Evolutionary conservation across 257 asterid species (phyloP).

Genomic region (Nicotiana paniculata): DNA sequence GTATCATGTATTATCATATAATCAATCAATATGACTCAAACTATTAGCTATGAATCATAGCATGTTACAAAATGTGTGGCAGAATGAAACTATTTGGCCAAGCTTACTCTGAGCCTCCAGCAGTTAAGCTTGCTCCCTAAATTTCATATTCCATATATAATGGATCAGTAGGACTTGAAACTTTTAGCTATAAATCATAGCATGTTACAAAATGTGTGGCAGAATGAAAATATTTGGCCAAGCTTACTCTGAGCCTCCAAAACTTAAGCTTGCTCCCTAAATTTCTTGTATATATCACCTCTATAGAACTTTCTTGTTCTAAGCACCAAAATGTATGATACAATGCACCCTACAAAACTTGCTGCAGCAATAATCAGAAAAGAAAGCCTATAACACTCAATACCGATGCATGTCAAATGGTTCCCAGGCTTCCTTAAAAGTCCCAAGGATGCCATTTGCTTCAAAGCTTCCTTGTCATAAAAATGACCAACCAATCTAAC

Average conservation of each 20-base stretch:
- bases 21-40: not conserved
- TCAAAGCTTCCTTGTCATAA: conserved; percentile 13
- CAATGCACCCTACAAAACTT: conserved; percentile 50
- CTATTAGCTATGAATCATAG: not conserved
- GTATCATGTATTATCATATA: not conserved
- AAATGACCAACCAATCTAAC: conserved; percentile 14
- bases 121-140: conserved; percentile 27
- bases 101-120: not conserved
- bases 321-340: conserved; percentile 51
- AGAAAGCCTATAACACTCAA: conserved; percentile 45
- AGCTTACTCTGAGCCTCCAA: not conserved
- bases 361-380: conserved; percentile 54
- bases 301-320: conserved; percentile 60
- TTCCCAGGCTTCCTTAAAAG: conserved; percentile 22
- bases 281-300: conserved; percentile 68
- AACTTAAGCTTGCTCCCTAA: conserved; percentile 27
- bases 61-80: not conserved
- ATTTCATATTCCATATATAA: conserved; percentile 18
- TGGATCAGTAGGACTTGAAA: too few species aligned
- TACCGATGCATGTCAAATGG: conserved; percentile 52
- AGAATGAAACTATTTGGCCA: not conserved
- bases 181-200: not conserved
- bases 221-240: not conserved
- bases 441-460: conserved; percentile 6
- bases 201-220: conserved; percentile 4